These are phyloP conservation scores for Cladosporium phlei DNA, from an alignment of 2,329 filamentous ascomycete species.

Conservation along the genomic window DNA sequence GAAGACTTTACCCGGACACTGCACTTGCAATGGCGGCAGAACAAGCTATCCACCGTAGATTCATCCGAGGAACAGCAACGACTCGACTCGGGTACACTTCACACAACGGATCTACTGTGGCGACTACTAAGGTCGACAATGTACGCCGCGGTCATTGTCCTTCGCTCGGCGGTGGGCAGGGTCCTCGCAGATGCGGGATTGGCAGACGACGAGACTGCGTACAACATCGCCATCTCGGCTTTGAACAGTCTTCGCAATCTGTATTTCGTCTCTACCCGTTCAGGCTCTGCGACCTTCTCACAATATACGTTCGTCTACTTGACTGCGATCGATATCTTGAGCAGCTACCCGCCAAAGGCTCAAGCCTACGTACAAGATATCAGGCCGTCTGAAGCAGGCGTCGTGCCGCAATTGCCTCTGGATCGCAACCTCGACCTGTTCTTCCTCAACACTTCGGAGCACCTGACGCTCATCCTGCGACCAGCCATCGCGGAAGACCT, in stretches of 20 bases:
- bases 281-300: constrained; percentile 70
- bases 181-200: constrained; percentile 54
- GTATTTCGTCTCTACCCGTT: constrained; percentile 73
- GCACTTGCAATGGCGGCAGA: constrained; percentile 67
- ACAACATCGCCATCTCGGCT: constrained; percentile 63
- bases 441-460: constrained; percentile 81
- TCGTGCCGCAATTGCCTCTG: constrained; percentile 59
- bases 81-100: constrained; percentile 61
- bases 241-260: constrained; percentile 71
- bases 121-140: constrained; percentile 68
- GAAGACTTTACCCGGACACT: constrained; percentile 62
- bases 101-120: constrained; percentile 67
- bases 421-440: constrained; percentile 76
- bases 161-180: constrained; percentile 70
- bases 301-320: constrained; percentile 81
- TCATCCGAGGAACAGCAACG: constrained; percentile 58
- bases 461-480: constrained; percentile 68
- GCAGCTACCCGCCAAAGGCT: constrained; percentile 62
- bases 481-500: constrained; percentile 65
- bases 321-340: constrained; percentile 74
- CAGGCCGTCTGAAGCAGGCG: constrained; percentile 50
- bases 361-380: constrained; percentile 64
- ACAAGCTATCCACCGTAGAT: constrained; percentile 69
- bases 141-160: constrained; percentile 68
- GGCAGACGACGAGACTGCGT: constrained; percentile 54